These are phyloP conservation scores for Microbotryomycetes sp. DNA, from an alignment of 1,284 basidiomycete species.

Conservation along the genomic window DNA sequence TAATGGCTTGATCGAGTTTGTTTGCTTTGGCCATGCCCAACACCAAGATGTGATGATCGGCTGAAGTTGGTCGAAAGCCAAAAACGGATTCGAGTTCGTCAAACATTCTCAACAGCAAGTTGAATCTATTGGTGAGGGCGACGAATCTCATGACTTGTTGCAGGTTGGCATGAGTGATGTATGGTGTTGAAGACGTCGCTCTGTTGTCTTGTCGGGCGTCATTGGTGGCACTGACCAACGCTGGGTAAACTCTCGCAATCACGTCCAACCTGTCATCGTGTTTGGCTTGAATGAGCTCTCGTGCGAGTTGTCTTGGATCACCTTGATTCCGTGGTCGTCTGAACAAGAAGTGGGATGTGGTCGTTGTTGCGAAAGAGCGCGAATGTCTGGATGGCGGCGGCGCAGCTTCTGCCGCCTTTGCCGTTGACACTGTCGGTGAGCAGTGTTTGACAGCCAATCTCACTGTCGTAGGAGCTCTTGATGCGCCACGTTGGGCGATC, in stretches of 20 bases:
- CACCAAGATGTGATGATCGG: constrained; percentile 28
- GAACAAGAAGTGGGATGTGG: constrained; percentile 22
- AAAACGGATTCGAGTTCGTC: constrained; percentile 16
- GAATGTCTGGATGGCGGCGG: background rate
- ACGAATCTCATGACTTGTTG: constrained; percentile 23
- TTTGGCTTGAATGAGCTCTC: constrained; percentile 13
- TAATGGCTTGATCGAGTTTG: constrained; percentile 8
- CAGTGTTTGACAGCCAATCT: too few species aligned
- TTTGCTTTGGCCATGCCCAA: constrained; percentile 3
- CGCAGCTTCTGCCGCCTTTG: background rate
- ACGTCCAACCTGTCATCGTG: constrained; percentile 17
- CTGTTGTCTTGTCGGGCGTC: background rate
- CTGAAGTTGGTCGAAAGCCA: background rate
- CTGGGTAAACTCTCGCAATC: constrained; percentile 20
- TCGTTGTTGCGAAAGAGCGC: constrained; percentile 1
- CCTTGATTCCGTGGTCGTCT: constrained; percentile 8
- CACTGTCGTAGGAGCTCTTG: too few species aligned
- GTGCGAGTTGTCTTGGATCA: constrained; percentile 8
- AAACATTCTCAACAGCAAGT: constrained; percentile 23
- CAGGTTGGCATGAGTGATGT: constrained; percentile 7
- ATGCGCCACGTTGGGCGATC: too few species aligned
- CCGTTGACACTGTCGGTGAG: too few species aligned
- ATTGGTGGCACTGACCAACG: background rate
- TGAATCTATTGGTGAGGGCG: constrained; percentile 15
- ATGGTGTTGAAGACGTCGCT: constrained; percentile 3